phyloP scores from a whole-genome alignment of 805 yeast genomes.

The Torulaspora maleeae region DNA sequence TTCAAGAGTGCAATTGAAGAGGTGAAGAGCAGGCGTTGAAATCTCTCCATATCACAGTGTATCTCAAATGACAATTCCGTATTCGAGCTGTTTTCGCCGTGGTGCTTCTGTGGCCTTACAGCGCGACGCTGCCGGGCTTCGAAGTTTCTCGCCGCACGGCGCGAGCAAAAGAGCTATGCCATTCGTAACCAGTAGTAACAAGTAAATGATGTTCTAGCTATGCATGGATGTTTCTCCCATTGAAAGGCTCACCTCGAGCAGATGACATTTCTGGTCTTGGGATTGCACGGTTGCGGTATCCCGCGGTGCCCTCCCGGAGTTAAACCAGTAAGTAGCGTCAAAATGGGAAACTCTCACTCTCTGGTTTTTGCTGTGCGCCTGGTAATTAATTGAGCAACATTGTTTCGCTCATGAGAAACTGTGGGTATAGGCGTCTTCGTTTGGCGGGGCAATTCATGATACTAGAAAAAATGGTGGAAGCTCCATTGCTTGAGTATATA shows the following conservation, averaged over 20 bases:
- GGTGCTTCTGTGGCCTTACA: no score
- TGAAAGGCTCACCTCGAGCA: neutral
- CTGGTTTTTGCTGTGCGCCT: no score
- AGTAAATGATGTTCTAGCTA: no score
- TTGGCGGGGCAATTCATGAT: neutral
- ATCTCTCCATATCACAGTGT: neutral
- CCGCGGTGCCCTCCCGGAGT: neutral
- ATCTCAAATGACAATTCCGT: no score
- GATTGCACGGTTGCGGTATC: neutral
- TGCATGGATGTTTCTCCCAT: neutral
- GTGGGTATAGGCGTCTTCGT: no score
- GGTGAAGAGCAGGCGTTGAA: constrained; percentile 17
- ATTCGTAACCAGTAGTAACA: neutral
- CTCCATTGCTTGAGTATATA: neutral
- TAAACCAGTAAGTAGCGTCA: no score
- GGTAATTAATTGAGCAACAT: neutral
- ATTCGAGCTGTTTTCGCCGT: neutral
- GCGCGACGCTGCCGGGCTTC: no score
- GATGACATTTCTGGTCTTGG: no score
- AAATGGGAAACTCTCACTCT: neutral
- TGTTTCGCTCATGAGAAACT: neutral
- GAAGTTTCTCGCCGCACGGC: no score
- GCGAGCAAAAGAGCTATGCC: neutral
- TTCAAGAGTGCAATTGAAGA: constrained; percentile 47
- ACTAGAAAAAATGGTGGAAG: neutral